These are phyloP conservation scores for Aspergillus coremiiformis DNA, from an alignment of 495 filamentous ascomycete genomes.

Conservation along the genomic window DNA sequence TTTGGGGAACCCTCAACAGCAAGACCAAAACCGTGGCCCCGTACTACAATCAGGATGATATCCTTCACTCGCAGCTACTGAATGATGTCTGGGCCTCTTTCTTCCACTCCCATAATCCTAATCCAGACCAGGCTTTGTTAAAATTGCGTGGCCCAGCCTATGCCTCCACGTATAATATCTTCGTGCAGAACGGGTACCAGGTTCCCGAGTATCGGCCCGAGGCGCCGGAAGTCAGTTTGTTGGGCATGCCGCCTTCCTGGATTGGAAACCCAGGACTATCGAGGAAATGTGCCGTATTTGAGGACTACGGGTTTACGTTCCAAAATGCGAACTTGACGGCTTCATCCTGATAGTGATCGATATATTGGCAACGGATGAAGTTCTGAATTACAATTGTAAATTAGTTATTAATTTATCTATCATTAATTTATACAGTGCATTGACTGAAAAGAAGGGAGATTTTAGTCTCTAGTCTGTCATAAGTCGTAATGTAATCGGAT, in stretches of 20 bases:
- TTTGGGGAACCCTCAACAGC: constrained; percentile 26
- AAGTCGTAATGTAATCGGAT: neutral
- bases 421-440: neutral
- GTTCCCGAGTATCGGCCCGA: constrained; percentile 5
- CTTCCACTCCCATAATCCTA: constrained; percentile 19
- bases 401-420: too few species aligned
- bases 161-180: constrained; percentile 6
- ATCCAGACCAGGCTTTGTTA: constrained; percentile 14
- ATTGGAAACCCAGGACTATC: constrained; percentile 9
- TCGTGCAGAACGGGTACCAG: constrained; percentile 4
- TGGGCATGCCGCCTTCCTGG: constrained; percentile 11
- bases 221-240: constrained; percentile 9
- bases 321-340: constrained; percentile 8
- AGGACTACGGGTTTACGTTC: constrained; percentile 24
- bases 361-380: too few species aligned
- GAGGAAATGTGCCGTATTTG: constrained; percentile 19
- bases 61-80: constrained; percentile 21
- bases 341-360: neutral
- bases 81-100: constrained; percentile 25
- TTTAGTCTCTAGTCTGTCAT: neutral
- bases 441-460: neutral
- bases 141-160: constrained; percentile 21
- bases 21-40: constrained; percentile 23
- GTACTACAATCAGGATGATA: constrained; percentile 17
- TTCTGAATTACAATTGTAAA: too few species aligned